A percentile compares a stretch with the other conserved stretches of the same genome.
phyloP scores from a whole-genome alignment of 805 yeast species.

The Isabelozyma rhagii region DNA sequence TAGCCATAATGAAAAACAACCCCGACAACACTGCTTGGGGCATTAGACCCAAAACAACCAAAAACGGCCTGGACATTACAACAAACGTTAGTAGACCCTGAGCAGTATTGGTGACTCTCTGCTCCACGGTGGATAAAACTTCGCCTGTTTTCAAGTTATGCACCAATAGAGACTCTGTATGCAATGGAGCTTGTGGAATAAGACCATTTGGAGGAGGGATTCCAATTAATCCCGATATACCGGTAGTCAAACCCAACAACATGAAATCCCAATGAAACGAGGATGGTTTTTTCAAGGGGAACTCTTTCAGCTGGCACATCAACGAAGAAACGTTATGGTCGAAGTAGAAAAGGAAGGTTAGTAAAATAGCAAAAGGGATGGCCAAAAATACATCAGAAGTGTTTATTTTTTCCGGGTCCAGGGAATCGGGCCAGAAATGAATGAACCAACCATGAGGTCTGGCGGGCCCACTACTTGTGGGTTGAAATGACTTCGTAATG shows the following conservation, averaged over 20 bases:
- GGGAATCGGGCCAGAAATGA: constrained; percentile 60
- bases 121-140: constrained; percentile 73
- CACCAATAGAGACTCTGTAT: constrained; percentile 73
- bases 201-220: constrained; percentile 96
- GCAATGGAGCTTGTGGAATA: constrained; percentile 96
- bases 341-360: constrained; percentile 84
- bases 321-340: constrained; percentile 94
- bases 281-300: constrained; percentile 80
- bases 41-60: constrained; percentile 73
- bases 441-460: constrained; percentile 72
- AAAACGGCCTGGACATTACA: constrained; percentile 85
- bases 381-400: constrained; percentile 84
- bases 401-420: constrained; percentile 36
- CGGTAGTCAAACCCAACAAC: constrained; percentile 81
- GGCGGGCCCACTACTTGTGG: constrained; percentile 46
- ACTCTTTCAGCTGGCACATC: constrained; percentile 84
- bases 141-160: constrained; percentile 36
- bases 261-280: constrained; percentile 92
- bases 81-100: constrained; percentile 85
- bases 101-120: constrained; percentile 74
- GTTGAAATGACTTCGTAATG: constrained; percentile 67
- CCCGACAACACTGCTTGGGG: constrained; percentile 96
- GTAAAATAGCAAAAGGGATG: constrained; percentile 83
- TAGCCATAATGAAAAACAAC: constrained; percentile 89
- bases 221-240: constrained; percentile 82